phyloP scores from a whole-genome alignment of 2,329 filamentous ascomycete genomes.

The Parastagonospora nodorum region DNA sequence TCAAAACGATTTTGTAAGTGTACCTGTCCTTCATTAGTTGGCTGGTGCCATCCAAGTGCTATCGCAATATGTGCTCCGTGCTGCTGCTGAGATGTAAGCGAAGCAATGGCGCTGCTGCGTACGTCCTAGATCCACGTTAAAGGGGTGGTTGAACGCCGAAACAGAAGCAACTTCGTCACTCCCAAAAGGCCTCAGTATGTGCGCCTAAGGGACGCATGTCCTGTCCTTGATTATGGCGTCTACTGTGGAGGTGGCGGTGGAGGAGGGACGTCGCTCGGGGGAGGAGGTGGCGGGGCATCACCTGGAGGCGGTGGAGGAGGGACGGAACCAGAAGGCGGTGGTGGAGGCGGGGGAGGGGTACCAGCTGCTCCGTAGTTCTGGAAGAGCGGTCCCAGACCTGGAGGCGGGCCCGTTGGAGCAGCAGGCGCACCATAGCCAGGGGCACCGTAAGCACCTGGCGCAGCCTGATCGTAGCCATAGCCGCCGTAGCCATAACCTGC shows the following conservation, averaged over 20 bases:
- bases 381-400: constrained; percentile 68
- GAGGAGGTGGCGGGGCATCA: constrained; percentile 60
- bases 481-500: constrained; percentile 52
- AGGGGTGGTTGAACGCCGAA: too few relatives aligned
- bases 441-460: constrained; percentile 51
- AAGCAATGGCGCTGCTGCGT: background rate
- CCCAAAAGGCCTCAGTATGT: background rate
- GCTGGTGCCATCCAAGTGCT: background rate
- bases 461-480: constrained; percentile 39
- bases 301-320: constrained; percentile 66
- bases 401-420: constrained; percentile 51
- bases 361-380: constrained; percentile 65
- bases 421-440: constrained; percentile 48
- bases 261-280: constrained; percentile 63
- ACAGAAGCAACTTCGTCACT: background rate
- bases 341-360: constrained; percentile 65
- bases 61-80: background rate
- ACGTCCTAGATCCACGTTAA: too few relatives aligned
- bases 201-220: background rate
- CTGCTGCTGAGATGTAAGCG: background rate
- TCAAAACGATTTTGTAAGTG: background rate
- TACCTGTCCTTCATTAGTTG: constrained; percentile 2
- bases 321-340: constrained; percentile 62
- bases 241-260: constrained; percentile 50
- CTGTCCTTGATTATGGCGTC: background rate